Evolutionary conservation across 192 early-diverging fungal species (phyloP).

Genomic region (Backusella tarrabulga): DNA sequence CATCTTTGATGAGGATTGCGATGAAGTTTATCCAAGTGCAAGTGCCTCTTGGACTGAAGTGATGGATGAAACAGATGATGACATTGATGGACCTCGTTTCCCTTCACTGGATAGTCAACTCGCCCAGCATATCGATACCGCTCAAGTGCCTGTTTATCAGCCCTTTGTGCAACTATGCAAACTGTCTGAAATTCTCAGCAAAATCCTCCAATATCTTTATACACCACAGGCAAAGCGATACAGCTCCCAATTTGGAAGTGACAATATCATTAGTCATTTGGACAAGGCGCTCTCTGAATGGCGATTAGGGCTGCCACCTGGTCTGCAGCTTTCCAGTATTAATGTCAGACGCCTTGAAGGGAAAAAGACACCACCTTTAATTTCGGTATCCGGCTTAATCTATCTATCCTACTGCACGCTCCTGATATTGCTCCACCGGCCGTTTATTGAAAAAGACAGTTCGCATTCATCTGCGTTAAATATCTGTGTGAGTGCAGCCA

Average conservation of each 20-base stretch:
- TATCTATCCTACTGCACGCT: constrained; percentile 49
- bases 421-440: constrained; percentile 53
- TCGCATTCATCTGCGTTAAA: constrained; percentile 22
- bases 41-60: constrained; percentile 30
- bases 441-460: constrained; percentile 39
- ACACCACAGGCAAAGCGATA: constrained; percentile 29
- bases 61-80: constrained; percentile 20
- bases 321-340: constrained; percentile 14
- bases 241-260: constrained; percentile 28
- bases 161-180: constrained; percentile 36
- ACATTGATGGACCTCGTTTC: constrained; percentile 2
- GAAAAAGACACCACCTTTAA: constrained; percentile 12
- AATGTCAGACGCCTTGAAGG: constrained; percentile 13
- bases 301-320: constrained; percentile 16
- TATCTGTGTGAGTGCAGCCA: constrained; percentile 35
- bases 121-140: constrained; percentile 8
- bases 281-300: constrained; percentile 31
- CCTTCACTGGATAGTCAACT: constrained; percentile 20
- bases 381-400: constrained; percentile 29
- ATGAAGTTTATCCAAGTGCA: constrained; percentile 27
- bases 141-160: constrained; percentile 28
- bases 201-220: constrained; percentile 28
- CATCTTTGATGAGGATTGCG: constrained; percentile 42
- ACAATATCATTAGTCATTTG: constrained; percentile 24
- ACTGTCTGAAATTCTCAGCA: constrained; percentile 32